phyloP scores from a whole-genome alignment of 1,284 basidiomycete genomes.

The Boletus albobrunnescens region DNA sequence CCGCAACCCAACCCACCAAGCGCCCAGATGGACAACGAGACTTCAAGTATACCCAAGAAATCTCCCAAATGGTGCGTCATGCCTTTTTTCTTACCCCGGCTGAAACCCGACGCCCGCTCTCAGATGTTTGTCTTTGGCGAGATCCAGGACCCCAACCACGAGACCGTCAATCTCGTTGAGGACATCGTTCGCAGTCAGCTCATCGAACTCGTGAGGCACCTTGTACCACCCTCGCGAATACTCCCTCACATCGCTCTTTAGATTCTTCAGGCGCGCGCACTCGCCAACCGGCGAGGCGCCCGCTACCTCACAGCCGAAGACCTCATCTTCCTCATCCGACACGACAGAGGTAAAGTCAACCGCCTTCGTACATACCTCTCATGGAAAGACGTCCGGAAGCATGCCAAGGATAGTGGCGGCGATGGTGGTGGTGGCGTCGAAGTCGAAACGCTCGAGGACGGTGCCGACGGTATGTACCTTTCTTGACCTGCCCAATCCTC shows the following conservation, averaged over 20 bases:
- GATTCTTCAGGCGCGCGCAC: slow-evolving; percentile 87
- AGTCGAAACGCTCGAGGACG: slow-evolving; percentile 73
- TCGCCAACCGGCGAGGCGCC: slow-evolving; percentile 79
- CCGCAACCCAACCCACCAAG: slow-evolving; percentile 15
- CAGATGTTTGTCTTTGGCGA: slow-evolving; percentile 98
- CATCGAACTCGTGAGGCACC: slow-evolving; percentile 75
- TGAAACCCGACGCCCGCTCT: neutral
- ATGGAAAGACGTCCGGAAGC: slow-evolving; percentile 97
- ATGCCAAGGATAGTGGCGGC: slow-evolving; percentile 84
- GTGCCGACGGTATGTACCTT: slow-evolving; percentile 56
- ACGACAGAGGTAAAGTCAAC: slow-evolving; percentile 93
- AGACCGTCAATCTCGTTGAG: slow-evolving; percentile 90
- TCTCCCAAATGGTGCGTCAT: slow-evolving; percentile 69
- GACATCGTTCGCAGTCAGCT: slow-evolving; percentile 94
- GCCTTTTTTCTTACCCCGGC: neutral
- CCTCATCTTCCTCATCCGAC: slow-evolving; percentile 93
- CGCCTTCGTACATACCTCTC: slow-evolving; percentile 90
- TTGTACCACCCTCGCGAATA: no score
- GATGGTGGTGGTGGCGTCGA: slow-evolving; percentile 78
- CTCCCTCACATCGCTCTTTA: slow-evolving; percentile 30
- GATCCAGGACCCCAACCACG: slow-evolving; percentile 83
- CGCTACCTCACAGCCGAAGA: slow-evolving; percentile 90
- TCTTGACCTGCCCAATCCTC: neutral
- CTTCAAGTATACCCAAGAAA: slow-evolving; percentile 72
- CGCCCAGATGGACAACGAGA: slow-evolving; percentile 38